Base-by-base conservation (phyloP, 176 grass and related monocot genomes). In the Ananas comosus region DNA sequence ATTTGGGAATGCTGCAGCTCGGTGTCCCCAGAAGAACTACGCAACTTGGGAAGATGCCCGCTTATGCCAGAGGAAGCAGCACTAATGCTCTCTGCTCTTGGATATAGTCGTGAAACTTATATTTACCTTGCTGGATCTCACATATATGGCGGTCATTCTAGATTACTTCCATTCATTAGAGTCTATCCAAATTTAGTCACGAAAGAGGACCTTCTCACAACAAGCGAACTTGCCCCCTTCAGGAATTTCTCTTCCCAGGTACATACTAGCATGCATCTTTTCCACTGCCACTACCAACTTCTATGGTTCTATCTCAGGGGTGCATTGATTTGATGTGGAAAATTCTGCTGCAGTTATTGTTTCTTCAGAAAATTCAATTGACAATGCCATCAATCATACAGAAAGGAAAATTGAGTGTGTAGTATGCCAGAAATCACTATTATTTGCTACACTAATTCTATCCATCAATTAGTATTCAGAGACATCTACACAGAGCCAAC, bases 131-230 rank as follows among this genome's bases (percentile, higher is more conserved):
- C 89, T 48, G 94, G 89, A 19, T 97, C 86, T 7, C 84, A 79
- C 69, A 88, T 97, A 29, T 97, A 97, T 71, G 89, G 94, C 63
- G 94, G 94, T 57, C 81, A 23, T 29, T 74, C 86, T 3, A 86
- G 89, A 63, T 70, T 92, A 63, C 79, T 79, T 64, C 86, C 94
- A 1, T 84, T 97, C 81, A 84, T 79, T 61, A 77, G 80, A 67
- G 83, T 97, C 28, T 97, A 83, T 80, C 89, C 94, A 11, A 97
- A 97, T 27, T 73, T 97, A 48, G 82, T 92, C 48, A 90, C 94
- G 16, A 97, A 97, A 78, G 86, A 97, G 49, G 89, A 90, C 64
- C 56, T 90, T 80, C 94, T 97, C 61, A 83, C 86, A 81, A 64
- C 86, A 50, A 71, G n/a, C 16, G 89, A 97, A 85, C 80, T 97